These are phyloP conservation scores for Cyclospora cayetanensis DNA, from an alignment of 169 alveolate species.

Conservation along the genomic window DNA sequence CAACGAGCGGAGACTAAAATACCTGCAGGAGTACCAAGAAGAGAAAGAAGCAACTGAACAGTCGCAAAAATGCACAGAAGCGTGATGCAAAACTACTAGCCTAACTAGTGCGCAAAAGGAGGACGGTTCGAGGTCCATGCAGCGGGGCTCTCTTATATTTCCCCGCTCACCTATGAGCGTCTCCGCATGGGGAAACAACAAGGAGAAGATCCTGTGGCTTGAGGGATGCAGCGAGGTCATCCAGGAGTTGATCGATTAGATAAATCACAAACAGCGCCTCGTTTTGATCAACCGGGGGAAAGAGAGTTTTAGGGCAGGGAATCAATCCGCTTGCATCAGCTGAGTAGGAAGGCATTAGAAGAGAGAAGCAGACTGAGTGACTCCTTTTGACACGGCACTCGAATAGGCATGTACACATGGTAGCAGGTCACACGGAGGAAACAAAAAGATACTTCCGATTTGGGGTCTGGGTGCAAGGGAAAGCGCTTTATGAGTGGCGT, in stretches of 20 bases:
- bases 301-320: not conserved
- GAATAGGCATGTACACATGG: not conserved
- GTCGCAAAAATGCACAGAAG: not conserved
- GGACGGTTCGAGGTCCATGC: not conserved
- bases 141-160: not conserved
- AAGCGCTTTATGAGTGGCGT: not conserved
- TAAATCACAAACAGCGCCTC: not conserved
- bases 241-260: slow-evolving; percentile 28
- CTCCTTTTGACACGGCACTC: not conserved
- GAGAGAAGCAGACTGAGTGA: not conserved
- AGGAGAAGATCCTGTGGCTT: slow-evolving; percentile 50
- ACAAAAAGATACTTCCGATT: not conserved
- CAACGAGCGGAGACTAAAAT: not conserved
- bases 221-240: slow-evolving; percentile 2
- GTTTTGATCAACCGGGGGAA: not conserved
- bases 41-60: not conserved
- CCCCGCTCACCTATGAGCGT: slow-evolving; percentile 43
- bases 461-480: not conserved
- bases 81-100: not conserved
- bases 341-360: not conserved
- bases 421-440: not conserved
- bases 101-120: not conserved
- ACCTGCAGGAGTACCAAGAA: not conserved
- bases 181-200: slow-evolving; percentile 67
- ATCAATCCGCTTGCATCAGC: not conserved